Base-by-base conservation (phyloP, 257 asterid genomes). In the Henckelia pumila region DNA sequence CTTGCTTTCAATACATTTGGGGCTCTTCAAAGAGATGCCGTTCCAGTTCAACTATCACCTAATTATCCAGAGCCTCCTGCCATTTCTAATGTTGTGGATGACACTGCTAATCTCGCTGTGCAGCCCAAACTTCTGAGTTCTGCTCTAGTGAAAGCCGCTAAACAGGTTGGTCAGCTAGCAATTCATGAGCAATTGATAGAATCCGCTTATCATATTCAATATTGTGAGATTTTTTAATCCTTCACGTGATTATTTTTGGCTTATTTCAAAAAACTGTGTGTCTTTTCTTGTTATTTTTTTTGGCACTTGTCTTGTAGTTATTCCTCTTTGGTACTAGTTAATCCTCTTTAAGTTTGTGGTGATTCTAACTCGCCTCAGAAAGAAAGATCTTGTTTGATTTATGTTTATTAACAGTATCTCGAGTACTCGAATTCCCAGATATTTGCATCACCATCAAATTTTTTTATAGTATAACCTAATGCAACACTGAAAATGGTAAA, bases 11-110 rank as follows among this genome's bases (percentile, higher is more conserved):
- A 90, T 64, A 85, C 96, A 21, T 80, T 86, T 24, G 97, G 99
- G n/a, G 76, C 95, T 0, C 95, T 93, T 63, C 99, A 93, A 67
- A 84, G 96, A 75, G 97, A 91, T 66, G 96, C 97, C 47, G 88
- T 90, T 72, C 92, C 97, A 2, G 99, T 90, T 17, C 95, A 89
- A 78, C 71, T 93, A 25, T 85, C 99, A 44, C 84, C 97, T 59
- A 85, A 82, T 76, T 93, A 86, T 78, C 96, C 97, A 8, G 95
- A 90, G 65, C 96, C 96, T 23, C 95, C 96, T 23, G 61, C 84
- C 49, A 77, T 67, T 69, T 66, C 89, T 22, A 73, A 59, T 60
- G 76, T 60, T 16, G 78, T 61, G 7, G 93, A 87, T 19, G 99
- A 85, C 40, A 77, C 95, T 3, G 56, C 84, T 14, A 84, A 32